Evolutionary conservation across 495 filamentous ascomycete species (phyloP).

Genomic region (Evernia prunastri): DNA sequence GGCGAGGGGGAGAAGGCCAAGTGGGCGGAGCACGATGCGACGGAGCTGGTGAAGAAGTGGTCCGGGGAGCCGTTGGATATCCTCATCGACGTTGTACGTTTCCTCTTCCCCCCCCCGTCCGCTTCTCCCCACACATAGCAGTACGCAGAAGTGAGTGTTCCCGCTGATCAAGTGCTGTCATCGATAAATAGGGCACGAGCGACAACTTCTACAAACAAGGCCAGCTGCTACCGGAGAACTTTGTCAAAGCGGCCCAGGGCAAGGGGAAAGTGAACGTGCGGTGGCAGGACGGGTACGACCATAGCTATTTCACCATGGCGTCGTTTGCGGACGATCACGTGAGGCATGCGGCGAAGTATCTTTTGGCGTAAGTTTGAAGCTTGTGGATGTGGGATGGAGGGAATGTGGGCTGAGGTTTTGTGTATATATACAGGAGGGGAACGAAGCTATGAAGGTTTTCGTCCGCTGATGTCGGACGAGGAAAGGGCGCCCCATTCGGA

Average conservation of each 20-base stretch:
- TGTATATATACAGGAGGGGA: neutral
- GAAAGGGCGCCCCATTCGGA: neutral
- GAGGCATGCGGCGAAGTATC: slow-evolving; percentile 79
- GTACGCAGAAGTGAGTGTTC: neutral
- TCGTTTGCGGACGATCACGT: slow-evolving; percentile 86
- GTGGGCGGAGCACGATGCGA: slow-evolving; percentile 90
- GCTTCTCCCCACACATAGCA: neutral
- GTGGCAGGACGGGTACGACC: slow-evolving; percentile 90
- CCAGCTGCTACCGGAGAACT: slow-evolving; percentile 90
- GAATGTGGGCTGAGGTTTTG: neutral
- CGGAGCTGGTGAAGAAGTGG: slow-evolving; percentile 75
- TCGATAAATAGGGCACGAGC: slow-evolving; percentile 57
- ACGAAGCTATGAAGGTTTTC: neutral
- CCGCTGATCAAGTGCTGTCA: neutral
- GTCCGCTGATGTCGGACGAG: neutral
- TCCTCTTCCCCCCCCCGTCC: neutral
- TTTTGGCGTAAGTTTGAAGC: slow-evolving; percentile 37
- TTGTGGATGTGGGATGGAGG: neutral
- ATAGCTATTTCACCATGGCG: slow-evolving; percentile 93
- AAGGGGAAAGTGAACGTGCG: slow-evolving; percentile 63
- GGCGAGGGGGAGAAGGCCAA: slow-evolving; percentile 60
- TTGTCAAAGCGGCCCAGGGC: slow-evolving; percentile 70
- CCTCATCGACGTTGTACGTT: slow-evolving; percentile 71
- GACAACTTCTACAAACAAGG: slow-evolving; percentile 94
- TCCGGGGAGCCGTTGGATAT: slow-evolving; percentile 58